Conservation (phyloP, 352 stramenopile species). For the Phytopythium helicoides region DNA sequence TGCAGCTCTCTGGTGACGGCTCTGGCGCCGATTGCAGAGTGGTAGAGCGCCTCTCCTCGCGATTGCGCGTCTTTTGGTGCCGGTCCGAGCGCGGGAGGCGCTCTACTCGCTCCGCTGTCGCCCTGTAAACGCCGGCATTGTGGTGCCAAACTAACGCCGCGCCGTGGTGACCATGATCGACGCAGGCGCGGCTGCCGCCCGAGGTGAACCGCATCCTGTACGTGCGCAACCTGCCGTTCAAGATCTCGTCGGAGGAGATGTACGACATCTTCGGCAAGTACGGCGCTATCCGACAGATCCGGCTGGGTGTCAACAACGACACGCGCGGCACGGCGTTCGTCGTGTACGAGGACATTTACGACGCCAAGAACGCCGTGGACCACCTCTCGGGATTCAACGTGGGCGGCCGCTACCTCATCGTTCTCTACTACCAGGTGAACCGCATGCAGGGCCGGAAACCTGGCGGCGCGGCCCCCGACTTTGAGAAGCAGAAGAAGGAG, state of each 20-base stretch:
- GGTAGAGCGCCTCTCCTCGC: not conserved
- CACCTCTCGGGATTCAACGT: slow-evolving; percentile 99
- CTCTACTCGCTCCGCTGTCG: too few relatives aligned
- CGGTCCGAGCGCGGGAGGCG: not conserved
- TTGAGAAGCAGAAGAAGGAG: slow-evolving; percentile 78
- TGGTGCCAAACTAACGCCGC: too few relatives aligned
- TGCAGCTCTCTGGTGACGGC: not conserved
- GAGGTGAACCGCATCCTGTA: slow-evolving; percentile 98
- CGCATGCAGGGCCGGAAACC: slow-evolving; percentile 64
- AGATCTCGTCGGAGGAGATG: slow-evolving; percentile 97
- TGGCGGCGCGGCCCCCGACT: slow-evolving; percentile 22
- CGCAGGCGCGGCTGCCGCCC: slow-evolving; percentile 91
- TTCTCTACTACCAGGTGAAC: slow-evolving; percentile 98
- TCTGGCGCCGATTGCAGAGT: not conserved
- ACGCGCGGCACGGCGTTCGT: slow-evolving; percentile 98
- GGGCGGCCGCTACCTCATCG: slow-evolving; percentile 97
- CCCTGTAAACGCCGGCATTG: too few relatives aligned
- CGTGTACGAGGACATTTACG: slow-evolving; percentile 99
- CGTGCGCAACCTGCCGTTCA: slow-evolving; percentile 98
- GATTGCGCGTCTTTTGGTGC: not conserved
- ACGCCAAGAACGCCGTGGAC: slow-evolving; percentile 98
- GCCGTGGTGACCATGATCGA: too few relatives aligned
- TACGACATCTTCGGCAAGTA: slow-evolving; percentile 99
- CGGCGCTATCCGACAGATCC: slow-evolving; percentile 98
- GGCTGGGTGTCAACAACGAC: slow-evolving; percentile 92